These are phyloP conservation scores for Trichoderma pleuroti DNA, from an alignment of 2,329 filamentous ascomycete genomes.

Conservation along the genomic window DNA sequence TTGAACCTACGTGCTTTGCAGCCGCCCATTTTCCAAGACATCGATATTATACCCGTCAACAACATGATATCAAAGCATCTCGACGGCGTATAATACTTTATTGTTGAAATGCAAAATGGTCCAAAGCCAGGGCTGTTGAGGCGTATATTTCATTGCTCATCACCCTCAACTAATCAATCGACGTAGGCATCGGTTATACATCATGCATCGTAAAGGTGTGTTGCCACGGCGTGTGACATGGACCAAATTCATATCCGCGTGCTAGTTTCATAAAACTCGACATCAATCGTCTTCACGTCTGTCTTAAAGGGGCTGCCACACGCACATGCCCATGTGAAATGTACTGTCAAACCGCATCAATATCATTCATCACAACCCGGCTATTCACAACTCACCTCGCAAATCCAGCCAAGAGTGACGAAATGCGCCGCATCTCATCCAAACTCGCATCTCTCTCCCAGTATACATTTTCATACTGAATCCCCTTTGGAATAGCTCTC, in stretches of 20 bases:
- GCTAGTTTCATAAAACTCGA: not conserved
- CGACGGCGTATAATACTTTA: too few species aligned
- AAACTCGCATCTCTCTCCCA: not conserved
- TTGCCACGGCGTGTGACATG: not conserved
- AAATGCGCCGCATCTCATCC: not conserved
- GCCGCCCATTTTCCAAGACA: not conserved
- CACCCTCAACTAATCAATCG: not conserved
- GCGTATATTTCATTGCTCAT: too few species aligned
- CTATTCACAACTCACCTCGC: not conserved
- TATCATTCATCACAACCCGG: too few species aligned
- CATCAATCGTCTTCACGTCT: not conserved
- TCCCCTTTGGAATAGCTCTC: not conserved
- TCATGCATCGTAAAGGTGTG: not conserved
- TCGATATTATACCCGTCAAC: not conserved
- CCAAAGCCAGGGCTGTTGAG: too few species aligned
- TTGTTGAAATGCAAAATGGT: too few species aligned
- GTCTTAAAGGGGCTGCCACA: not conserved
- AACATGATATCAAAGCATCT: too few species aligned
- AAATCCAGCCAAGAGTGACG: not conserved
- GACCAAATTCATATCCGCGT: not conserved
- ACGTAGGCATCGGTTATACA: too few species aligned
- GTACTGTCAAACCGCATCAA: not conserved
- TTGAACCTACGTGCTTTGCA: too few species aligned
- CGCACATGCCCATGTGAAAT: slow-evolving; percentile 1
- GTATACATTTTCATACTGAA: not conserved